Base-by-base conservation (phyloP, 2,329 filamentous ascomycete species). In the Claviceps pusilla region DNA sequence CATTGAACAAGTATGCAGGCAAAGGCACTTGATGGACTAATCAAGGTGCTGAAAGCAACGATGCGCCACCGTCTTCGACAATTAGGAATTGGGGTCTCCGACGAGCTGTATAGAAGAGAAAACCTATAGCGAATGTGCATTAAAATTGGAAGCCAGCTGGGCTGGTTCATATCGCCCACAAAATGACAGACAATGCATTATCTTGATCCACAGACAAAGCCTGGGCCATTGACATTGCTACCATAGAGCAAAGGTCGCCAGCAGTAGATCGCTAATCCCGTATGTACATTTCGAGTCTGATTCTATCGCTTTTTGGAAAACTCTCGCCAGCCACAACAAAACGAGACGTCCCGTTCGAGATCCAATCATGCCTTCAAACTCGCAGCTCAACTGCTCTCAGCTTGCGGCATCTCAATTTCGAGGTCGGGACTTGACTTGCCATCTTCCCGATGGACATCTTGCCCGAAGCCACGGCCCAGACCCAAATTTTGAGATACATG, bases 401-500 rank as follows among this genome's bases (percentile, higher is more conserved):
- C 39, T 41, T n/a, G 16, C n/a, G 14, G 14, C 14, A 41, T 41
- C 39, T 62, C 60, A 57, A 75, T 81, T 12, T 57, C 56, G 14
- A 50, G 70, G 3, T 57, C 51, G 3, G 50, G 53, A 73, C 31
- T 74, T 75, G 1, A 45, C 28, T 11, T 14, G 41, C 72, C 68
- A 1, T 63, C 63, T 48, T 72, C 68, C 58, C 73, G 64, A 33
- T 66, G 63, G 10, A 64, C 69, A 50, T 71, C 65, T 33, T 63
- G 60, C 1, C 61, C 65, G 5, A 60, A 63, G 33, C 58, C 65
- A 11, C 51, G 28, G 3, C 47, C 31, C 28, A 62, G 59, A 37
- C 73, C 66, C 46, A 80, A 65, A 16, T 73, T 73, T 54, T 74
- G 69, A 55, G 75, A 73, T 1, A 80, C 63, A 54, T 70, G 69